Conservation (phyloP, 2,329 filamentous ascomycete species). For the Chaetomium strumarium region DNA sequence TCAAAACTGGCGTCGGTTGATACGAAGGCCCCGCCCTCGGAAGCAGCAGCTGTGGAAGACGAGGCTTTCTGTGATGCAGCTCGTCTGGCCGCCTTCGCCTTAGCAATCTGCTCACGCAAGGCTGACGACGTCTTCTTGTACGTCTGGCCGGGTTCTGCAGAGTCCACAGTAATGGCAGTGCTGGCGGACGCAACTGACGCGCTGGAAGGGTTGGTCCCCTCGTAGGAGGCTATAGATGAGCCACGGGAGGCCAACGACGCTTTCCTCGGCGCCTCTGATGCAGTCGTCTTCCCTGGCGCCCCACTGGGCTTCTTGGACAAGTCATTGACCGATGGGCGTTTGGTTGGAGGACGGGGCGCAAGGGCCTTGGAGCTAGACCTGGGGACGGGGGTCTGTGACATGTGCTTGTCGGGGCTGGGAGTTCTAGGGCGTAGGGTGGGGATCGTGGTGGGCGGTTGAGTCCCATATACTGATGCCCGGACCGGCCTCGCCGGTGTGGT, state of each 20-base stretch:
- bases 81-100: constrained; percentile 76
- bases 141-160: constrained; percentile 29
- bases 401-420: constrained; percentile 37
- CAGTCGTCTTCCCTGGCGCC: constrained; percentile 31
- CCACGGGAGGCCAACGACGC: constrained; percentile 35
- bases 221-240: constrained; percentile 35
- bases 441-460: constrained; percentile 32
- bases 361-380: constrained; percentile 44
- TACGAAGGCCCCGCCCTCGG: constrained; percentile 36
- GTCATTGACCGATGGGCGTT: constrained; percentile 47
- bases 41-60: constrained; percentile 17
- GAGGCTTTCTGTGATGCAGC: constrained; percentile 43
- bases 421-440: constrained; percentile 29
- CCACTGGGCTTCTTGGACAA: constrained; percentile 50
- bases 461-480: constrained; percentile 27
- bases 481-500: constrained; percentile 22
- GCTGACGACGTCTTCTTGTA: constrained; percentile 67
- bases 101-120: constrained; percentile 84
- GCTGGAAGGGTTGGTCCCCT: constrained; percentile 32
- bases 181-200: constrained; percentile 32
- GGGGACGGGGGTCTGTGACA: constrained; percentile 26
- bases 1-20: constrained; percentile 49
- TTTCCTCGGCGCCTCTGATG: constrained; percentile 32
- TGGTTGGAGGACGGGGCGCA: constrained; percentile 42
- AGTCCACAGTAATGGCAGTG: constrained; percentile 34